A percentile compares a stretch with the other conserved stretches of the same genome.
Evolutionary conservation across 2,329 filamentous ascomycete genomes (phyloP).

Genomic region (Pseudopithomyces chartarum): DNA sequence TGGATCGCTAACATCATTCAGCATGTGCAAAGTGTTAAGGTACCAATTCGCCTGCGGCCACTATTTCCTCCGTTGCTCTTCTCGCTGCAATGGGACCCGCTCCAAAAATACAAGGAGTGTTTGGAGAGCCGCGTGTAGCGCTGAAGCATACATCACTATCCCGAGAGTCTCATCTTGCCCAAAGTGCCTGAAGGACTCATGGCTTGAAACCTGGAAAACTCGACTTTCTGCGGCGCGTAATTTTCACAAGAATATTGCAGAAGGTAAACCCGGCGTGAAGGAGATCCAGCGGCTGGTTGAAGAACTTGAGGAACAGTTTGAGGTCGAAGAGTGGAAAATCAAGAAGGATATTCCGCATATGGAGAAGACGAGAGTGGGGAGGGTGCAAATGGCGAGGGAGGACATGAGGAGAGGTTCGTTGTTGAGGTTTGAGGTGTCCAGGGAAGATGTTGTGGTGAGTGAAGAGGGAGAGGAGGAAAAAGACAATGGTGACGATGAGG

Average conservation of each 20-base stretch:
- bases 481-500: conserved; percentile 17
- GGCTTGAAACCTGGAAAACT: conserved; percentile 19
- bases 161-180: conserved; percentile 20
- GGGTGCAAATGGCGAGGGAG: conserved; percentile 7
- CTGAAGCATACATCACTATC: conserved; percentile 29
- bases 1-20: no score
- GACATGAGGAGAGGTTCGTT: conserved; percentile 11
- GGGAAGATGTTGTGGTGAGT: conserved; percentile 21
- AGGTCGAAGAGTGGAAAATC: conserved; percentile 18
- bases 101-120: conserved; percentile 21
- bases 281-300: conserved; percentile 15
- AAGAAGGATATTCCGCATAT: conserved; percentile 12
- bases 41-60: conserved; percentile 43
- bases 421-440: conserved; percentile 20
- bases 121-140: conserved; percentile 30
- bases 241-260: conserved; percentile 12
- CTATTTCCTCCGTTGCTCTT: conserved; percentile 29
- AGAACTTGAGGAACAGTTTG: conserved; percentile 17
- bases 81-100: conserved; percentile 41
- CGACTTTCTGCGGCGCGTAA: conserved; percentile 20
- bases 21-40: conserved; percentile 46
- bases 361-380: conserved; percentile 6
- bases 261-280: conserved; percentile 9
- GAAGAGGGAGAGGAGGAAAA: background rate
- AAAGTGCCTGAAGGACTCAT: conserved; percentile 26